Base-by-base conservation (phyloP, 208 protist genomes). In the Trypanosoma lewisi region DNA sequence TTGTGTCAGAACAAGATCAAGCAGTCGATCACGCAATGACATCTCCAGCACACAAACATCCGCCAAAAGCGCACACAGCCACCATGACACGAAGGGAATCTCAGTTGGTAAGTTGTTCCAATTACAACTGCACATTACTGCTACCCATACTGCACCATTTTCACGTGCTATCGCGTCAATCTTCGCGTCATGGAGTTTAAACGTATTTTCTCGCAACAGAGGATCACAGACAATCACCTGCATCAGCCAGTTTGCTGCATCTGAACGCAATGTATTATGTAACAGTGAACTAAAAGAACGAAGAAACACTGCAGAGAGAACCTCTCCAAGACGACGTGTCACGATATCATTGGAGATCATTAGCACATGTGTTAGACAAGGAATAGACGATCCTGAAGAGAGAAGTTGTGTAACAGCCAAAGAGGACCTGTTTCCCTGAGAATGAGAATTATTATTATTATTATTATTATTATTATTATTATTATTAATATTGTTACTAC, bases 211-310 rank as follows among this genome's bases (percentile, higher is more conserved):
- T 11, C 12, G 8, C 12, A 69, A 54, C 23, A 65, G 36, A 9
- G 54, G 56, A 55, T 89, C 78, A n/a, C 59, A 3, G 9, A 93
- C 42, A 57, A 90, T 58, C 3, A 82, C 68, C 14, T 63, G 44
- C 8, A 61, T 28, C 51, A 93, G 33, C 78, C 77, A 89, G 21
- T 70, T 70, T 9, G 79, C 75, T 2, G 79, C 83, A 21, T 90
- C 81, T 1, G 63, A 19, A 11, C 53, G 50, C 52, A 83, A 73
- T 21, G 63, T 54, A 36, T 37, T 27, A 4, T 33, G 25, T 25
- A 79, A 73, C 2, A 77, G 11, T 1, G 36, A 30, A 30, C 48
- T 73, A 17, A 88, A 12, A 6, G 62, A 64, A 21, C 28, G 19
- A 44, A 84, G 72, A 70, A 89, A 90, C 7, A 89, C 9, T 9